phyloP scores from a whole-genome alignment of 371 early-diverging fungal species.

The Choanephora cucurbitarum region DNA sequence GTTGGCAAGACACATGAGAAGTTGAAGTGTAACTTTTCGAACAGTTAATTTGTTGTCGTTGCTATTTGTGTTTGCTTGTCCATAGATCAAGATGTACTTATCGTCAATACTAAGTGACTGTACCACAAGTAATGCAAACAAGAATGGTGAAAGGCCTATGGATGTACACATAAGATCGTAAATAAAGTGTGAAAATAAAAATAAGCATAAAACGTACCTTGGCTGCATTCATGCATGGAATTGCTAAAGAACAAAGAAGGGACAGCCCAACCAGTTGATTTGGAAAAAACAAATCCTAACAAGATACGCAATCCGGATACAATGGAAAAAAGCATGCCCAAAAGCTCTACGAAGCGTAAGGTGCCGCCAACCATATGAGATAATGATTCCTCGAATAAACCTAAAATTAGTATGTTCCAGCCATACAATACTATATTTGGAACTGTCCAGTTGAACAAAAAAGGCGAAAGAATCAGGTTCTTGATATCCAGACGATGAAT shows the following conservation, averaged over 20 bases:
- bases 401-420: slow-evolving; percentile 52
- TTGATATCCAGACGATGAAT: slow-evolving; percentile 40
- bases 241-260: slow-evolving; percentile 63
- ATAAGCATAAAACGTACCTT: slow-evolving; percentile 45
- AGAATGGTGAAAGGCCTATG: slow-evolving; percentile 59
- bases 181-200: neutral
- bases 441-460: slow-evolving; percentile 40
- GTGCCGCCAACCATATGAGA: slow-evolving; percentile 53
- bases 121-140: slow-evolving; percentile 57
- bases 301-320: slow-evolving; percentile 42
- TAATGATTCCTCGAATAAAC: slow-evolving; percentile 53
- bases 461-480: slow-evolving; percentile 48
- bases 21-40: slow-evolving; percentile 49
- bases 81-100: slow-evolving; percentile 52
- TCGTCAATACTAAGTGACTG: slow-evolving; percentile 59
- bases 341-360: slow-evolving; percentile 37
- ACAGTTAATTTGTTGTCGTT: slow-evolving; percentile 35
- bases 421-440: slow-evolving; percentile 36
- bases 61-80: slow-evolving; percentile 29
- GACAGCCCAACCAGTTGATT: slow-evolving; percentile 57
- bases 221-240: slow-evolving; percentile 61
- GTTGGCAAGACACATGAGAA: slow-evolving; percentile 57
- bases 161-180: no score
- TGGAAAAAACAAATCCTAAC: slow-evolving; percentile 58
- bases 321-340: slow-evolving; percentile 27